Base-by-base conservation (phyloP, 257 asterid species). In the Ocimum tenuiflorum region DNA sequence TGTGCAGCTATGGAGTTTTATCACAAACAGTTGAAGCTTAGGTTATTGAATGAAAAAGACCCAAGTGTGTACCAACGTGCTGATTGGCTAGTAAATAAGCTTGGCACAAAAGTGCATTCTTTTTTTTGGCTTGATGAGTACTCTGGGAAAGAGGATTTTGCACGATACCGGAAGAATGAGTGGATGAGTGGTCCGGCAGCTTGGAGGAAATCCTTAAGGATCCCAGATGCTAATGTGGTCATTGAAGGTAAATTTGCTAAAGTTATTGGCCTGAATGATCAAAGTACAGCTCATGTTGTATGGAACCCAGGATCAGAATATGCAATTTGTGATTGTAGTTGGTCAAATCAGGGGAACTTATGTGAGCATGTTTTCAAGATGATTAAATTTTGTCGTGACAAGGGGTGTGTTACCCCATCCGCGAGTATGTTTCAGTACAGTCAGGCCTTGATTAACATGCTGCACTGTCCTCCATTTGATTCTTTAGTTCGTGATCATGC, bases 101-200 rank as follows among this genome's bases (percentile, higher is more conserved):
- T 92, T 39, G 82, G 79, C 57, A 84, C 95, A 1, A 84, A 80
- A 83, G 97, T 87, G 67, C 99, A 87, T 80, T 83, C 97, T 15
- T 87, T 83, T 51, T 92, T 92, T 67, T 92, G 99, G 97, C 90
- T 92, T 46, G 96, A 92, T 72, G 99, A 92, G 79, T 92, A 86
- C 75, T 79, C 95, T 0, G 77, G 81, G 41, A 92, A 81, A 66
- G 95, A 85, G 72, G 87, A 83, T 74, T 92, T 86, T 77, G 83
- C 94, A 56, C 91, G 97, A 35, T 92, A 92, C 54, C 57, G 91
- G 85, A 92, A 79, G 75, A 86, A 84, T 59, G 99, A 89, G 75
- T 89, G 99, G 97, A 69, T 74, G 80, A 83, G 85, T 71, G 91
- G 91, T 60, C 84, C 90, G 52, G 86, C 97, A 67, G 90, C 96